Evolutionary conservation across 2,329 filamentous ascomycete species (phyloP), one percentile per base, ranked within the genome.

Genomic region (Neopestalotiopsis rosae): DNA sequence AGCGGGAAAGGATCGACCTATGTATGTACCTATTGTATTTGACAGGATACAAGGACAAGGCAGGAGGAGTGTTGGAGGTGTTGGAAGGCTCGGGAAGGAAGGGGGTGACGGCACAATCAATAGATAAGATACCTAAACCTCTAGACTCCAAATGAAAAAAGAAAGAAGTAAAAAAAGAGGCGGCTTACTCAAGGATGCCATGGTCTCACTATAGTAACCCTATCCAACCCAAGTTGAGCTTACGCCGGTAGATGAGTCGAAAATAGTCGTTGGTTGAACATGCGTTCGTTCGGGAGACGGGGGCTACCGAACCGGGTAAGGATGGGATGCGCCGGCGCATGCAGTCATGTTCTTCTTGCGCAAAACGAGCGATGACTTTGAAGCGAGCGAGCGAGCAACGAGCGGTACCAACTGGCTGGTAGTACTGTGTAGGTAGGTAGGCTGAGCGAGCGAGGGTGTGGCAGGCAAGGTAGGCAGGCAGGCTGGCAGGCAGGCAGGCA

Each of bases 171-270:
- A 10, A 24, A 10, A 24, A 14, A 49, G n/a, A n/a, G 13, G 32
- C n/a, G 56, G 61, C 69, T 70, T 70, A 70, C 69, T 70, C 67
- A 70, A 67, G 13, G 69, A 70, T 32, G 69, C 69, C 69, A 70
- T 70, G 62, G 42, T 70, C 62, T 64, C 42, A 59, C 28, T 59
- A 64, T 45, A 32, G 20, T 63, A 45, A 20, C 34, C 61, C 12
- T 63, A 45, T 38, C 32, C 32, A 17, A 38, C 32, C n/a, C 42
- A 38, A 28, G 42, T 45, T 42, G 12, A 20, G 63, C 63, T 66
- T 66, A 66, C 62, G 62, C 40, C 62, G 45, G 40, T 40, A 65
- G 62, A 65, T 65, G 34, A 34, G 61, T 34, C 14, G 24, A 5
- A 13, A 52, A 65, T 28, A 57, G 42, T 38, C 42, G 63, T 34